Conservation (phyloP, 495 filamentous ascomycete genomes). For the Penicillium bovifimosum region DNA sequence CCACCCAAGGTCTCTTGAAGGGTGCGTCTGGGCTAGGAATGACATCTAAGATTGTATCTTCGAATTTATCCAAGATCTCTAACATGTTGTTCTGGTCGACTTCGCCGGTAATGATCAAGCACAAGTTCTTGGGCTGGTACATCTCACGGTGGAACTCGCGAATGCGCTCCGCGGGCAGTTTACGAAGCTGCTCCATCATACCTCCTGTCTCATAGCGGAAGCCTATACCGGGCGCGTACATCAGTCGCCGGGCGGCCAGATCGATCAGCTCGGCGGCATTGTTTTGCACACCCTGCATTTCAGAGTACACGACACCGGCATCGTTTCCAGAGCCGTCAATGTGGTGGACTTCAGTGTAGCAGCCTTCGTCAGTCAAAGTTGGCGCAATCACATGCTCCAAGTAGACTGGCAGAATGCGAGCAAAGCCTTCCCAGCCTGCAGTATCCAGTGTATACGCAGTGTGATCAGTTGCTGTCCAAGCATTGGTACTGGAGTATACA, state of each 20-base stretch:
- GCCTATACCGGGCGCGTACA: slow-evolving; percentile 85
- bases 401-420: slow-evolving; percentile 90
- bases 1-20: slow-evolving; percentile 87
- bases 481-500: slow-evolving; percentile 91
- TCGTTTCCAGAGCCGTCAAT: slow-evolving; percentile 89
- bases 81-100: slow-evolving; percentile 78
- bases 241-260: slow-evolving; percentile 62
- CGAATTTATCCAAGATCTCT: slow-evolving; percentile 76
- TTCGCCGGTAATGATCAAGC: slow-evolving; percentile 82
- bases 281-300: slow-evolving; percentile 97
- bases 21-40: slow-evolving; percentile 67
- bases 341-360: slow-evolving; percentile 95
- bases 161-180: slow-evolving; percentile 82
- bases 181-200: slow-evolving; percentile 86
- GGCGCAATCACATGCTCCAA: slow-evolving; percentile 91
- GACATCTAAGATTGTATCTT: slow-evolving; percentile 75
- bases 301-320: slow-evolving; percentile 96
- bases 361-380: slow-evolving; percentile 84
- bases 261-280: slow-evolving; percentile 78
- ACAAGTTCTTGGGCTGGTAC: slow-evolving; percentile 97
- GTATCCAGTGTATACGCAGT: slow-evolving; percentile 95
- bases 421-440: slow-evolving; percentile 94
- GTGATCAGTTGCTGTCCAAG: slow-evolving; percentile 89
- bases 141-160: slow-evolving; percentile 89
- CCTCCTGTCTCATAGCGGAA: slow-evolving; percentile 97